phyloP scores from a whole-genome alignment of 176 grass and related monocot species.

The Zoysia japonica region DNA sequence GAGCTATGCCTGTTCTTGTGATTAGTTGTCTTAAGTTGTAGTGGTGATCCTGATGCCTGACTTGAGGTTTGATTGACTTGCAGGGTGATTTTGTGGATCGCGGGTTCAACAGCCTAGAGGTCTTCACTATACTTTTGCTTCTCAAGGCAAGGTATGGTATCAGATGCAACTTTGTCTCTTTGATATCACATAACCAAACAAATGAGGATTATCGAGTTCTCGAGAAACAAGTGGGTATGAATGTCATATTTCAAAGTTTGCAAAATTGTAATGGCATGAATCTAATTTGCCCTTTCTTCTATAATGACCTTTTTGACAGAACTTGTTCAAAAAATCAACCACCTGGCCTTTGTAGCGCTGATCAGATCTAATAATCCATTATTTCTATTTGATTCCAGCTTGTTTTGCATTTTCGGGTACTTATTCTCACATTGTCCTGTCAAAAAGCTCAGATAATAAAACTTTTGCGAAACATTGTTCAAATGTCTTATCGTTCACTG shows the following conservation, averaged over 20 bases:
- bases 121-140: slow-evolving; percentile 71
- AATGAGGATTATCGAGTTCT: background rate
- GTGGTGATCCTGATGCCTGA: slow-evolving; percentile 33
- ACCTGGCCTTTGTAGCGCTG: too few species aligned
- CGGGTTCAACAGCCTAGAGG: slow-evolving; percentile 26
- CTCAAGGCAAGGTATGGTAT: slow-evolving; percentile 58
- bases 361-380: background rate
- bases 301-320: background rate
- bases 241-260: too few species aligned
- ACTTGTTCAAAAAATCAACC: too few species aligned
- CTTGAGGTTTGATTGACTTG: background rate
- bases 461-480: background rate
- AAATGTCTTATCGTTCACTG: slow-evolving; percentile 15
- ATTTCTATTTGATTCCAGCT: background rate
- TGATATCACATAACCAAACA: background rate
- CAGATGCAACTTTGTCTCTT: background rate
- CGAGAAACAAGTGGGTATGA: too few species aligned
- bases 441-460: background rate
- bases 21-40: background rate
- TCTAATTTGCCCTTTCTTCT: too few species aligned
- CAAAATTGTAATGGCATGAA: too few species aligned
- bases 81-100: slow-evolving; percentile 75
- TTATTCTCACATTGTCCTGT: background rate
- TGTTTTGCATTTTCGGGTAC: background rate
- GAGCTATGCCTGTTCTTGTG: background rate